Evolutionary conservation across 768 basidiomycete species (phyloP), one percentile per base, ranked within the genome.

Genomic region (Galerina sulciceps): DNA sequence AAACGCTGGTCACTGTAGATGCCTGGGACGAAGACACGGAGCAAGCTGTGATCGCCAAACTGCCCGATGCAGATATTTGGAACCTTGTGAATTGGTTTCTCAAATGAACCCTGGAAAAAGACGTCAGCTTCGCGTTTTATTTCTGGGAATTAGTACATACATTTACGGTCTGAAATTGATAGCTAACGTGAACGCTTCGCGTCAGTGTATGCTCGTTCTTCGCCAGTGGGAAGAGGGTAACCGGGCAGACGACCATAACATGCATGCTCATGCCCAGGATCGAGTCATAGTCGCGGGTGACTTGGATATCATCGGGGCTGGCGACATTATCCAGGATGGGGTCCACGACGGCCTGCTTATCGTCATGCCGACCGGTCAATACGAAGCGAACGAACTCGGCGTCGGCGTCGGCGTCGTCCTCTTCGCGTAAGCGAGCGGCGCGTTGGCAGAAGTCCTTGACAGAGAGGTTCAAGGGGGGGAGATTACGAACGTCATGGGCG

Each of bases 21-120:
- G 0, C 11, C 37, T 0, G 73, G 73, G 52, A 75, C 68, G 15
- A 74, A 64, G 15, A 70, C 52, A 20, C 67, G 62, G 1, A 75
- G 23, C 34, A 62, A 38, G 36, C 61, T 59, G 22, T 62, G 64
- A 2, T 34, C 22, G 0, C 53, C 64, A 51, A 65, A 74, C 9
- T 55, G 61, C 0, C 61, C 70, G 18, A 72, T 45, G 37, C 65
- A 58, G 4, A 73, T 50, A 56, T 75, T 75, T 0, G 71, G 73
- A 1, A 75, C 64, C 2, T 61, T 55, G 50, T 75, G 70, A 2
- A 69, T 46, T 0, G 65, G 59, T 6, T 65, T 35, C 3, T 35
- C 18, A 18, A 44, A 50, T 10, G 5, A 2, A 11, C 54, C 58
- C 67, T 67, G n/a, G 53, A 14, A n/a, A 22, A 17, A 26, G 6